A percentile compares a stretch with the other conserved stretches of the same genome.
Conservation (phyloP, 2,329 filamentous ascomycete species). For the Penicillium polonicum region DNA sequence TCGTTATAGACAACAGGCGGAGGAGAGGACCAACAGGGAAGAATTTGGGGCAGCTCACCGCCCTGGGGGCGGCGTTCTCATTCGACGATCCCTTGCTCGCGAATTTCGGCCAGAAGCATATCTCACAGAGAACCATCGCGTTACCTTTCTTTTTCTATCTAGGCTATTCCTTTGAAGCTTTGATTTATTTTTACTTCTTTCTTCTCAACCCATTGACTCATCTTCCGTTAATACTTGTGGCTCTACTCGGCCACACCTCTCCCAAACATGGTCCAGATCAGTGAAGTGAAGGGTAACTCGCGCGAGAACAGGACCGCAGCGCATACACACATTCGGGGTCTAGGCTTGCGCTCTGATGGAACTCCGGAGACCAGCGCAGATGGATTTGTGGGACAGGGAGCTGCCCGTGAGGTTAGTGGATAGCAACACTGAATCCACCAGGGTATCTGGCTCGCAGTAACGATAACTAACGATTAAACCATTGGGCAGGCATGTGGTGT, state of each 20-base stretch:
- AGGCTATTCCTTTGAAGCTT: slow-evolving; percentile 12
- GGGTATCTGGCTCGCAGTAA: not conserved
- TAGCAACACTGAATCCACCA: slow-evolving; percentile 4
- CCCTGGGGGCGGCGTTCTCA: slow-evolving; percentile 34
- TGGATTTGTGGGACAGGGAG: slow-evolving; percentile 86
- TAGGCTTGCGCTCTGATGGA: slow-evolving; percentile 83
- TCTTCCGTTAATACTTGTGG: slow-evolving; percentile 12
- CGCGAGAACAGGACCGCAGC: slow-evolving; percentile 95
- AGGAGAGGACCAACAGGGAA: slow-evolving; percentile 20
- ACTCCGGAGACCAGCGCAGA: slow-evolving; percentile 73
- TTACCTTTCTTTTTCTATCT: slow-evolving; percentile 17
- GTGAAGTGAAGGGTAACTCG: slow-evolving; percentile 89
- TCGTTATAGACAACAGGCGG: slow-evolving; percentile 7
- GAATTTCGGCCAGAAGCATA: slow-evolving; percentile 37
- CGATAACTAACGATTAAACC: slow-evolving; percentile 13
- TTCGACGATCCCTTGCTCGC: slow-evolving; percentile 31
- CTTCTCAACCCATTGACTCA: slow-evolving; percentile 4
- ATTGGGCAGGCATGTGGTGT: slow-evolving; percentile 77
- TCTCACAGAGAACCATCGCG: slow-evolving; percentile 14
- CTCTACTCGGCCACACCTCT: slow-evolving; percentile 29
- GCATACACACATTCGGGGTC: slow-evolving; percentile 95
- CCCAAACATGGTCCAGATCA: slow-evolving; percentile 75
- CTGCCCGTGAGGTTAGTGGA: slow-evolving; percentile 77
- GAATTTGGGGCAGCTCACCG: slow-evolving; percentile 40
- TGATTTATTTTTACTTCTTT: not conserved